Conservation (phyloP, 805 yeast species). For the Barnettozyma sp. region DNA sequence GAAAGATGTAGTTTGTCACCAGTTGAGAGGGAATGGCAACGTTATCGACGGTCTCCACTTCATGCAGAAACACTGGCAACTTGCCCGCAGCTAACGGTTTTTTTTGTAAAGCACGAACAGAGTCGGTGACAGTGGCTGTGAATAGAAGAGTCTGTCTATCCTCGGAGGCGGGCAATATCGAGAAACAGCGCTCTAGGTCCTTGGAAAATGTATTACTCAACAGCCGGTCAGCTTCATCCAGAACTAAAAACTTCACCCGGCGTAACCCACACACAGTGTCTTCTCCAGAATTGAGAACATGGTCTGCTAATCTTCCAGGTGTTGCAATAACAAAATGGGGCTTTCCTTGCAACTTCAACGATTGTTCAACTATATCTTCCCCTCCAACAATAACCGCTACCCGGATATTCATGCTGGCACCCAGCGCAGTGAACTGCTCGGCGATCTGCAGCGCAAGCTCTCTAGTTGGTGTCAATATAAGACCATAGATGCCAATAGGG, state of each 20-base stretch:
- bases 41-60: slow-evolving; percentile 64
- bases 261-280: slow-evolving; percentile 77
- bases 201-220: slow-evolving; percentile 77
- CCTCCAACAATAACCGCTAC: slow-evolving; percentile 92
- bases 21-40: slow-evolving; percentile 78
- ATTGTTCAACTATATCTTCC: slow-evolving; percentile 85
- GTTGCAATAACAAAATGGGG: slow-evolving; percentile 97
- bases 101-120: slow-evolving; percentile 74
- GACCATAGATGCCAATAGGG: slow-evolving; percentile 87
- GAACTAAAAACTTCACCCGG: slow-evolving; percentile 71
- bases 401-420: slow-evolving; percentile 79
- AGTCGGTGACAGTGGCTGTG: slow-evolving; percentile 94
- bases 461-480: slow-evolving; percentile 85
- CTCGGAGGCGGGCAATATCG: slow-evolving; percentile 60
- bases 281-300: slow-evolving; percentile 79
- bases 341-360: slow-evolving; percentile 66
- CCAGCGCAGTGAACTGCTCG: slow-evolving; percentile 91
- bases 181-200: slow-evolving; percentile 68
- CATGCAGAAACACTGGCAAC: slow-evolving; percentile 57
- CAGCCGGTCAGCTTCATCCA: slow-evolving; percentile 94
- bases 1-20: slow-evolving; percentile 55
- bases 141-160: slow-evolving; percentile 83
- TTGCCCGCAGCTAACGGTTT: slow-evolving; percentile 49
- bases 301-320: slow-evolving; percentile 94
- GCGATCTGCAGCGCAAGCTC: slow-evolving; percentile 96